Evolutionary conservation across 192 early-diverging fungal genomes (phyloP).

Genomic region (Helicostylum pulchrum): DNA sequence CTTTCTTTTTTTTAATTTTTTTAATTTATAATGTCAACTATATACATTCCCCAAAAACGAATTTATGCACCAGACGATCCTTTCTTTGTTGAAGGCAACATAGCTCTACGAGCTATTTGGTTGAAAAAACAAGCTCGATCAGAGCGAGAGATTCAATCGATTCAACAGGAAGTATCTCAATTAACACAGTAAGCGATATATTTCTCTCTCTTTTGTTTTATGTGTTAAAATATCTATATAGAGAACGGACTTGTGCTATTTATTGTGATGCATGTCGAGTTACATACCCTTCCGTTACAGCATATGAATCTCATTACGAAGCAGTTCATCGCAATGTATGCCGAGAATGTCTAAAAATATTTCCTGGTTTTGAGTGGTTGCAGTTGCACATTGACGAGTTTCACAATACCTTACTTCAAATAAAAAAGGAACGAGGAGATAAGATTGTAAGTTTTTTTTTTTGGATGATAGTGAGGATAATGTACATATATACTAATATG

Average conservation of each 20-base stretch:
- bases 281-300: conserved; percentile 33
- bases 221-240: conserved; percentile 1
- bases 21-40: not conserved
- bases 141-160: not conserved
- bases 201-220: not conserved
- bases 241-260: conserved; percentile 4
- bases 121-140: conserved; percentile 19
- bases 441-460: conserved; percentile 39
- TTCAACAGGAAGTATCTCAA: conserved; percentile 13
- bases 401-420: conserved; percentile 44
- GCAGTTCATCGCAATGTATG: conserved; percentile 48
- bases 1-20: not conserved
- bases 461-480: too few species aligned
- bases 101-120: conserved; percentile 28
- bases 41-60: conserved; percentile 30
- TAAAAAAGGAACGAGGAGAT: conserved; percentile 47
- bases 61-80: conserved; percentile 19
- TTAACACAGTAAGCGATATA: conserved; percentile 7
- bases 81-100: conserved; percentile 35
- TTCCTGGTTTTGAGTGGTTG: conserved; percentile 47
- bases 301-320: conserved; percentile 54
- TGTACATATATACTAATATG: not conserved
- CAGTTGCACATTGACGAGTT: conserved; percentile 47
- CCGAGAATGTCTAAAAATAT: conserved; percentile 40
- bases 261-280: conserved; percentile 20